A percentile compares a stretch with the other conserved stretches of the same genome.
Conservation (phyloP, 1,139 yeast species). For the Kodamaea sp. region DNA sequence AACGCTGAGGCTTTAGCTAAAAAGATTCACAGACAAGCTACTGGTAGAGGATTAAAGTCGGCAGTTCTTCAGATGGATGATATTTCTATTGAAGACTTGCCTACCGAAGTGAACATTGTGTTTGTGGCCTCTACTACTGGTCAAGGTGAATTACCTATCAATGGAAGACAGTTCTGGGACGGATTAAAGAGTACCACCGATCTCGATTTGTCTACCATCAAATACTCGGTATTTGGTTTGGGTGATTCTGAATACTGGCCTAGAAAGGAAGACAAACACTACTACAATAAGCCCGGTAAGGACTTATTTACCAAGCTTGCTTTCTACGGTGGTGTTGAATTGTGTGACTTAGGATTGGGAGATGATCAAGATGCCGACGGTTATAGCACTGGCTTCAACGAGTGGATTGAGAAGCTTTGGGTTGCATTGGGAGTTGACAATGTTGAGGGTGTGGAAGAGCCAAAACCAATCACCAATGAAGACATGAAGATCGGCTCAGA, state of each 20-base stretch:
- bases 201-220: constrained; percentile 69
- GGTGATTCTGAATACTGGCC: constrained; percentile 99
- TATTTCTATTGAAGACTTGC: constrained; percentile 73
- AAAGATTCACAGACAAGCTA: constrained; percentile 79
- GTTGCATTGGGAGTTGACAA: constrained; percentile 84
- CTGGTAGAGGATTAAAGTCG: constrained; percentile 83
- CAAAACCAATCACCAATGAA: constrained; percentile 93
- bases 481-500: constrained; percentile 89
- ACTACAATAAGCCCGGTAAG: constrained; percentile 88
- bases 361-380: constrained; percentile 99
- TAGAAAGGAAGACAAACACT: constrained; percentile 90
- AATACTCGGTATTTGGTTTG: constrained; percentile 79
- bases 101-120: constrained; percentile 78
- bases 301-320: constrained; percentile 68
- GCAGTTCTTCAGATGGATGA: constrained; percentile 84
- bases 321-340: constrained; percentile 70
- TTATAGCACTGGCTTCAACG: constrained; percentile 81
- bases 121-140: constrained; percentile 91
- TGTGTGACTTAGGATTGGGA: constrained; percentile 82
- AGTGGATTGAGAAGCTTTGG: constrained; percentile 88
- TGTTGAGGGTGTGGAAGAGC: constrained; percentile 86
- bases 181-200: constrained; percentile 68
- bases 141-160: constrained; percentile 97
- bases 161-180: constrained; percentile 93
- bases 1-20: constrained; percentile 84